Percentiles rank a stretch among this genome's conserved stretches.
phyloP scores from a whole-genome alignment of 2,329 filamentous ascomycete genomes.

The Huntiella decipiens region DNA sequence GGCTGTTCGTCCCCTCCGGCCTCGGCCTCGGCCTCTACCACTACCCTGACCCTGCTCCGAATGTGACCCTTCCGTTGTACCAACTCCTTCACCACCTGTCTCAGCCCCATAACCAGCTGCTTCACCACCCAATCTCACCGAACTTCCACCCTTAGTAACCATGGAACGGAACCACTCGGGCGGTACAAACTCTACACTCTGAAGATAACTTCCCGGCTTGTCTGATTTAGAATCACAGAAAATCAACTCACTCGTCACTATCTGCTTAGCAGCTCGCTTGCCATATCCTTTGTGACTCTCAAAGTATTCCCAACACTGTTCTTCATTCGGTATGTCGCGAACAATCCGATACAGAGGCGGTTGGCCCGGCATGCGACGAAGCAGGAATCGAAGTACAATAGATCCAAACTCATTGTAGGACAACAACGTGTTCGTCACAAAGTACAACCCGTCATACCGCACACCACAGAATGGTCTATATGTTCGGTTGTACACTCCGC shows the following conservation, averaged over 20 bases:
- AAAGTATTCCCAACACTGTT: conserved; percentile 9
- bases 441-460: conserved; percentile 9
- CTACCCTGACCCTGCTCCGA: neutral
- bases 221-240: neutral
- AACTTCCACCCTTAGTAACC: neutral
- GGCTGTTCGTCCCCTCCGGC: neutral
- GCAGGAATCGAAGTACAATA: conserved; percentile 5
- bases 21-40: neutral
- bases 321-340: conserved; percentile 6
- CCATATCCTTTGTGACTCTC: conserved; percentile 10
- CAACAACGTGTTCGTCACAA: conserved; percentile 5
- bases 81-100: neutral
- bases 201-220: conserved; percentile 2
- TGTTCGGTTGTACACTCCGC: conserved; percentile 7
- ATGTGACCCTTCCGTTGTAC: neutral
- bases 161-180: neutral
- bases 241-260: conserved; percentile 1
- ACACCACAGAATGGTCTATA: conserved; percentile 7
- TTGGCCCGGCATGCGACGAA: neutral
- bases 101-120: neutral
- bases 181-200: neutral
- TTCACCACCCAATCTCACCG: neutral
- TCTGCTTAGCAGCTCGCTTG: conserved; percentile 3
- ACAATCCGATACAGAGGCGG: conserved; percentile 7
- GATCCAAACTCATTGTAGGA: conserved; percentile 7